Evolutionary conservation across 2,329 filamentous ascomycete species (phyloP).

Genomic region (Chaetothyriales sp.): DNA sequence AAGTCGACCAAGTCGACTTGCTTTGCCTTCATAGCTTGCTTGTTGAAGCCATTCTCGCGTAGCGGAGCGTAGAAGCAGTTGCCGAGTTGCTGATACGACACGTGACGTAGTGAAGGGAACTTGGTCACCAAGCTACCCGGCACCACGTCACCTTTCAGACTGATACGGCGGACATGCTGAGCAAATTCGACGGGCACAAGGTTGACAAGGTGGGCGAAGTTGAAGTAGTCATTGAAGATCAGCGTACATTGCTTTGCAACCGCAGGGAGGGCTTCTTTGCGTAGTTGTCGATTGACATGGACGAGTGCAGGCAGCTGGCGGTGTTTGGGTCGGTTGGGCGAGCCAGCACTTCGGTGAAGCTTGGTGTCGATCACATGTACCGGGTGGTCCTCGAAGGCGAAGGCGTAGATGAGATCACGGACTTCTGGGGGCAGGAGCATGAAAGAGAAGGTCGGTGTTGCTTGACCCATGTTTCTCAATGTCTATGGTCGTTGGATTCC

Average conservation of each 20-base stretch:
- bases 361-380: not conserved
- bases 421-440: conserved; percentile 1
- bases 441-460: not conserved
- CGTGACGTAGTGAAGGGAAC: not conserved
- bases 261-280: not conserved
- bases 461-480: not conserved
- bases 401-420: not conserved
- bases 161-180: not conserved
- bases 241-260: not conserved
- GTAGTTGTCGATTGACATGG: not conserved
- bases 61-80: not conserved
- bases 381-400: not conserved
- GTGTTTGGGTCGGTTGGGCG: not conserved
- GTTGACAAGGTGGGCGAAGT: not conserved
- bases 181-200: not conserved
- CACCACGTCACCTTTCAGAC: not conserved
- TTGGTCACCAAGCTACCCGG: not conserved
- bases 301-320: not conserved
- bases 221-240: not conserved
- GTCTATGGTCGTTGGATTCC: not conserved
- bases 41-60: not conserved
- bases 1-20: not conserved
- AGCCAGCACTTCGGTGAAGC: not conserved
- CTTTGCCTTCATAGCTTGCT: not conserved
- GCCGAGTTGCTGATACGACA: not conserved